A percentile compares a stretch with the other conserved stretches of the same genome.
Conservation (phyloP, 345 rosid genomes). For the Dipteronia sinensis region DNA sequence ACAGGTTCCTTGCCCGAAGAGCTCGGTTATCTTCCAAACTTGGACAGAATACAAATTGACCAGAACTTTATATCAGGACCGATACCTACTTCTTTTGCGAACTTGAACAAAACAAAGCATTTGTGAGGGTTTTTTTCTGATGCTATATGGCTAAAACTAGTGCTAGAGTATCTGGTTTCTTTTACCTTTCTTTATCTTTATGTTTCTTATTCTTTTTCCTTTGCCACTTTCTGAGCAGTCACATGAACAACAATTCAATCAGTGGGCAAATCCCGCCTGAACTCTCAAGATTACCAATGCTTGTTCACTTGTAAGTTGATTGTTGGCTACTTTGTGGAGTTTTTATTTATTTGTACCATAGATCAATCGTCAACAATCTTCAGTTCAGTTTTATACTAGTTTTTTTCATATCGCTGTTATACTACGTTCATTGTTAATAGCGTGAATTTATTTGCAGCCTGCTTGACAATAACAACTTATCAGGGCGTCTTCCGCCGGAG, state of each 20-base stretch:
- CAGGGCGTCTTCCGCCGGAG: conserved; percentile 84
- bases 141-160: conserved; percentile 5
- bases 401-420: conserved; percentile 8
- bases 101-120: conserved; percentile 81
- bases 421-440: conserved; percentile 4
- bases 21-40: conserved; percentile 80
- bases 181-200: conserved; percentile 11
- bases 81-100: conserved; percentile 77
- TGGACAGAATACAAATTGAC: conserved; percentile 96
- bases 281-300: conserved; percentile 70
- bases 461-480: conserved; percentile 86
- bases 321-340: conserved; percentile 16
- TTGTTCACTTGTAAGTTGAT: conserved; percentile 91
- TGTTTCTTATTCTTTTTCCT: conserved; percentile 24
- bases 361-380: conserved; percentile 9
- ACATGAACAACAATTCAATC: conserved; percentile 96
- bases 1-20: conserved; percentile 83
- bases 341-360: conserved; percentile 14
- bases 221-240: conserved; percentile 56
- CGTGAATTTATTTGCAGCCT: conserved; percentile 54
- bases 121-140: conserved; percentile 65
- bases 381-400: background rate
- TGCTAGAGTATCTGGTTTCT: background rate
- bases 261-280: conserved; percentile 92
- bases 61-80: conserved; percentile 84